Evolutionary conservation across 345 rosid species (phyloP).

Genomic region (Citrus hindsii): DNA sequence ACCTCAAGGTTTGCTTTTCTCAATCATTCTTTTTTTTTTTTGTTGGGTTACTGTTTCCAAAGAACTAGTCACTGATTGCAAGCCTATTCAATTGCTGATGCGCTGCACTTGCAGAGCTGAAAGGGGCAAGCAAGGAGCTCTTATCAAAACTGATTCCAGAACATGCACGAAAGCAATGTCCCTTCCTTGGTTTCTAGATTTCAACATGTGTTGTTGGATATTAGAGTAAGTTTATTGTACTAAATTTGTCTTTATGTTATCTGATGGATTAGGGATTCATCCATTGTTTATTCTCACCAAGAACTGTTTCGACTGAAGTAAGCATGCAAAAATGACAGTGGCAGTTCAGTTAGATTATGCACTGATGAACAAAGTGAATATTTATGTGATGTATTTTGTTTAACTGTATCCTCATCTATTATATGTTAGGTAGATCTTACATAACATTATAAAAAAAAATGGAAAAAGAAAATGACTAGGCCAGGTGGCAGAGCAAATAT

Average conservation of each 20-base stretch:
- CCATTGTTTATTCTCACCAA: background rate
- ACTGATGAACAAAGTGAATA: background rate
- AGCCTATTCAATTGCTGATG: background rate
- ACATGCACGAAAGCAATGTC: conserved; percentile 40
- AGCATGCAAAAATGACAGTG: background rate
- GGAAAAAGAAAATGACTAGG: too few relatives aligned
- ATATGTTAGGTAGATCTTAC: too few relatives aligned
- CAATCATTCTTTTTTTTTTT: background rate
- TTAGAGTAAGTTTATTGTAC: background rate
- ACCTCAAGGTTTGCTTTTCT: conserved; percentile 24
- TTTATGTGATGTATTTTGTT: background rate
- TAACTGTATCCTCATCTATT: too few relatives aligned
- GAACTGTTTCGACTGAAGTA: background rate
- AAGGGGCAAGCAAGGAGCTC: conserved; percentile 43
- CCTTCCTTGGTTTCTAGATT: conserved; percentile 20
- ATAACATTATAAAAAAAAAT: too few relatives aligned
- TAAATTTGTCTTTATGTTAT: background rate
- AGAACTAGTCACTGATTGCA: background rate
- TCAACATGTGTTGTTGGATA: background rate
- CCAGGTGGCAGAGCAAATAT: too few relatives aligned
- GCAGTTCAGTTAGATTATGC: background rate
- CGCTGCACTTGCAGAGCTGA: conserved; percentile 32
- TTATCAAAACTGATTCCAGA: conserved; percentile 39
- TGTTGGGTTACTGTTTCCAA: background rate
- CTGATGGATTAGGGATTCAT: background rate